Evolutionary conservation across 2,329 filamentous ascomycete species (phyloP), one percentile per base, ranked within the genome.

Genomic region (Colletotrichum somersetense): DNA sequence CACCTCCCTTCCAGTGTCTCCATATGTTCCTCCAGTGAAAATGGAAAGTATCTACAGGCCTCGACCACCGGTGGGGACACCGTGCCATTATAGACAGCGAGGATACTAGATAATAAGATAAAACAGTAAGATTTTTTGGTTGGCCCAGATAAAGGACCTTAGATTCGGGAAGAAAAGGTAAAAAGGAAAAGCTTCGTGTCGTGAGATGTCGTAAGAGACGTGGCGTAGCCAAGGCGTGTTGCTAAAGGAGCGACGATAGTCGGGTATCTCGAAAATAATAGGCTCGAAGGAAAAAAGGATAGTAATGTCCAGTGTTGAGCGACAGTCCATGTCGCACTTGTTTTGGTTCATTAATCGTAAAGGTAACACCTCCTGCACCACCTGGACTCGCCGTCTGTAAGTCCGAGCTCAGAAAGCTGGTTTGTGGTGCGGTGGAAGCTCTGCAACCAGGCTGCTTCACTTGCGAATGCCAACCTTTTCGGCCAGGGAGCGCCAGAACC

Each of bases 401-500:
- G 42, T 20, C 48, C 50, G 20, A 52, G 58, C 55, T 62, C 11
- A 26, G 50, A 33, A 46, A 46, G 12, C n/a, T 42, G n/a, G 48
- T 55, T 56, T 46, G 35, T 56, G 30, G 64, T 30, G 38, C 56
- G 30, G 64, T 23, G 42, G 57, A 42, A n/a, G 40, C 44, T 62
- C n/a, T 23, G 6, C 40, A 35, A 40, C 23, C 44, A 50, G 23
- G 53, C 12, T 64, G 69, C 1, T 59, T 73, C 30, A 75, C 63
- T 53, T 67, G 46, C 67, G 67, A 26, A 77, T 71, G 58, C 81
- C 80, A 46, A 88, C 83, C 79, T 85, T 87, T 62, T 82, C 85
- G 44, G 82, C 85, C 20, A 88, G 78, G 71, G 77, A 84, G 76
- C 83, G 86, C 83, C 86, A 84, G 77, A 88, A 88, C 63, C 83